A percentile compares a stretch with the other conserved stretches of the same genome.
These are phyloP conservation scores for Coemansia sp. DNA, from an alignment of 192 early-diverging fungal species.

Conservation along the genomic window DNA sequence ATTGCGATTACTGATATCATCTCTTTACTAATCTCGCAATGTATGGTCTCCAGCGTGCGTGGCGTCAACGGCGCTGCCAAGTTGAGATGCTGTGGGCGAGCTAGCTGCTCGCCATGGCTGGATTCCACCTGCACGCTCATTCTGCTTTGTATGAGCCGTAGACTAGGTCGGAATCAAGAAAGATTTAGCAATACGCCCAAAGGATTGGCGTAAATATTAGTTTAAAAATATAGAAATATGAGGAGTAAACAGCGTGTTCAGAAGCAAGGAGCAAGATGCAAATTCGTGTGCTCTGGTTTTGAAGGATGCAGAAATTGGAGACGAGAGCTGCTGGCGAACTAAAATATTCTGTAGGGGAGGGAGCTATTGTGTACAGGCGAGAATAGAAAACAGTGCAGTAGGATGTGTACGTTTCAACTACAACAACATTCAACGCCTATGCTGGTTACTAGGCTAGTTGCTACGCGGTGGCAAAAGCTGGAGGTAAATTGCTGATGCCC, in stretches of 20 bases:
- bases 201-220: slow-evolving; percentile 1
- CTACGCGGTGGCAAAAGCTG: neutral
- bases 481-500: neutral
- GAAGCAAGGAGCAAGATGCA: neutral
- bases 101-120: slow-evolving; percentile 5
- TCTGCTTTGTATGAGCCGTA: slow-evolving; percentile 39
- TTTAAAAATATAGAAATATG: slow-evolving; percentile 4
- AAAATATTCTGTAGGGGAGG: slow-evolving; percentile 1
- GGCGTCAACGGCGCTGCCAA: slow-evolving; percentile 38
- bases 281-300: neutral
- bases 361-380: slow-evolving; percentile 18
- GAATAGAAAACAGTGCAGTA: slow-evolving; percentile 15
- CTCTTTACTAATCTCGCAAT: slow-evolving; percentile 51
- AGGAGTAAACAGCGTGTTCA: neutral
- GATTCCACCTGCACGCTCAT: slow-evolving; percentile 35
- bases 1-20: slow-evolving; percentile 57
- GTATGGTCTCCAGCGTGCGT: slow-evolving; percentile 45
- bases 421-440: slow-evolving; percentile 5
- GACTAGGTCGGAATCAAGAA: neutral
- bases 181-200: neutral
- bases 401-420: slow-evolving; percentile 8
- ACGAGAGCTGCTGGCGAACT: neutral
- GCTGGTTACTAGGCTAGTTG: slow-evolving; percentile 3
- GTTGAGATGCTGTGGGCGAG: slow-evolving; percentile 42
- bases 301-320: neutral